Base-by-base conservation (phyloP, 352 stramenopile genomes). In the Salisapilia sapeloensis region DNA sequence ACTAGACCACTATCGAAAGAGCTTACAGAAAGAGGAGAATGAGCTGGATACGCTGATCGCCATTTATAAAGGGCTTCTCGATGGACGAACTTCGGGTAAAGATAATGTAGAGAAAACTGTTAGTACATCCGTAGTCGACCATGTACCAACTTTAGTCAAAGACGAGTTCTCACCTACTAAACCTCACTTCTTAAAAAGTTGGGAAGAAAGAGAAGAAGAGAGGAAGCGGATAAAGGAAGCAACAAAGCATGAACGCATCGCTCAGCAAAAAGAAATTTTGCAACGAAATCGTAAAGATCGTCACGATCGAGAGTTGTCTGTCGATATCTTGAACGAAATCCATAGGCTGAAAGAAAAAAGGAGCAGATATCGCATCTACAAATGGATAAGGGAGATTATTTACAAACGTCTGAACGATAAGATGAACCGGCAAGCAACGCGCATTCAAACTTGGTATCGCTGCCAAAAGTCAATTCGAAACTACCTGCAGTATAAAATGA, bases 121-220 rank as follows among this genome's bases (percentile, higher is more conserved):
- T 21, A 30, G 24, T 17, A 11, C 26, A 3, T 24, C 29, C 24
- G 18, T 40, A 30, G 2, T 31, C 20, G 37, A 41, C 2, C 6
- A 18, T 31, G 12, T 18, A 11, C 8, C 36, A 22, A 27, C 30
- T 2, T n/a, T 22, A 10, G 31, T 19, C 10, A 14, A 12, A 15
- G n/a, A 21, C 6, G 23, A 3, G 5, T 51, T 59, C 10, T 52
- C 50, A 4, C 48, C 52, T 7, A 70, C 60, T 33, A 74, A 71
- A 16, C 64, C 67, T 3, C 38, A 46, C 2, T 70, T 85, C 27
- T 50, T 82, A 24, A 66, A 69, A 49, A 77, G 56, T 4, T 86
- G 64, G 60, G 64, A 86, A 42, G 64, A 86, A 42, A 59, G 71
- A 5, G 64, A 82, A 40, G 49, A 50, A 25, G 50, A 69, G 24